phyloP scores from a whole-genome alignment of 192 early-diverging fungal species.

The Backusella circina region DNA sequence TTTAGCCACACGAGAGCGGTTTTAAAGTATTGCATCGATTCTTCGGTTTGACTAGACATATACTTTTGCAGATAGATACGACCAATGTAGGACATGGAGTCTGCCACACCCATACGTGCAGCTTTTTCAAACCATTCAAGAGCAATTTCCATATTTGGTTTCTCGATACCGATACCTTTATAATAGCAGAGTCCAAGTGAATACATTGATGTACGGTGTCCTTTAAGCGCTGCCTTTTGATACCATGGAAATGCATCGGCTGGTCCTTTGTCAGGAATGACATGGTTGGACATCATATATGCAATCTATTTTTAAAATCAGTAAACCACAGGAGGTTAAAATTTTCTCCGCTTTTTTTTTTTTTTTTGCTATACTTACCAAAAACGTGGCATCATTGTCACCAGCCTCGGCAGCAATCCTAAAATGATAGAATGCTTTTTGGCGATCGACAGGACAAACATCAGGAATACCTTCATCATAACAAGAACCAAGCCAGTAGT shows the following conservation, averaged over 20 bases:
- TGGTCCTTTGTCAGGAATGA: slow-evolving; percentile 18
- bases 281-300: slow-evolving; percentile 36
- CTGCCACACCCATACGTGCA: slow-evolving; percentile 11
- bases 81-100: slow-evolving; percentile 23
- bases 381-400: slow-evolving; percentile 28
- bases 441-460: slow-evolving; percentile 15
- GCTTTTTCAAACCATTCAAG: slow-evolving; percentile 31
- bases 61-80: slow-evolving; percentile 12
- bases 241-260: slow-evolving; percentile 40
- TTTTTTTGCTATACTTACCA: slow-evolving; percentile 12
- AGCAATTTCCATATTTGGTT: slow-evolving; percentile 20
- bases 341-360: neutral
- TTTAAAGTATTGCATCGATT: neutral
- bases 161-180: slow-evolving; percentile 24
- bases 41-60: neutral
- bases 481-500: slow-evolving; percentile 32
- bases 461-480: slow-evolving; percentile 34
- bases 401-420: slow-evolving; percentile 19
- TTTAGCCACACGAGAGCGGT: slow-evolving; percentile 27
- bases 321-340: neutral
- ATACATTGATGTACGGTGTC: slow-evolving; percentile 23
- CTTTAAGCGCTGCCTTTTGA: slow-evolving; percentile 27
- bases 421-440: slow-evolving; percentile 31
- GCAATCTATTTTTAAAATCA: slow-evolving; percentile 23
- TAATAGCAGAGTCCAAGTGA: slow-evolving; percentile 29